Evolutionary conservation across 1,284 basidiomycete species (phyloP).

Genomic region (Leccinum fuscescens): DNA sequence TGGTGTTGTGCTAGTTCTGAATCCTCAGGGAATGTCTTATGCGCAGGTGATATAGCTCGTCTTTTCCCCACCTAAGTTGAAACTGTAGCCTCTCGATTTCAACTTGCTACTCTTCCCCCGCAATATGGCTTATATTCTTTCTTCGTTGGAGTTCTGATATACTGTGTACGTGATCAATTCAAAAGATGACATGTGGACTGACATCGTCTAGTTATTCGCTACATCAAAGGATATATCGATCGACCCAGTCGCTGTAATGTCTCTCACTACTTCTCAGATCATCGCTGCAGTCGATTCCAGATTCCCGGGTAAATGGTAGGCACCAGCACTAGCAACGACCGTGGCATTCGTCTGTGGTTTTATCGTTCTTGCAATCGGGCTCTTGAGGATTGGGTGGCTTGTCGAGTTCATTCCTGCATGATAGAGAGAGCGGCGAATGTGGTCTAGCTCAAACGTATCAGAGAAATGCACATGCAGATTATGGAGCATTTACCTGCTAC

Average conservation of each 20-base stretch:
- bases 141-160: slow-evolving; percentile 84
- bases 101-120: slow-evolving; percentile 82
- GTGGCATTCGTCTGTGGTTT: slow-evolving; percentile 92
- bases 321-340: slow-evolving; percentile 80
- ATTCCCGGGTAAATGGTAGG: slow-evolving; percentile 55
- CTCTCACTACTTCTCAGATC: slow-evolving; percentile 83
- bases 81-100: slow-evolving; percentile 7
- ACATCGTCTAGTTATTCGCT: slow-evolving; percentile 68
- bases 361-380: slow-evolving; percentile 88
- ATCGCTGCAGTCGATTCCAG: slow-evolving; percentile 61
- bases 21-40: slow-evolving; percentile 84
- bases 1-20: slow-evolving; percentile 77
- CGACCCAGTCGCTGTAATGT: slow-evolving; percentile 97
- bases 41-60: slow-evolving; percentile 49
- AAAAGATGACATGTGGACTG: slow-evolving; percentile 10
- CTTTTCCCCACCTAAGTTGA: background rate
- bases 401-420: slow-evolving; percentile 88
- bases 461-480: accelerated
- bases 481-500: too few relatives aligned
- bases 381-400: slow-evolving; percentile 92
- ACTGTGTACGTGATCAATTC: slow-evolving; percentile 58
- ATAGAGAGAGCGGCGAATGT: too few relatives aligned
- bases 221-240: slow-evolving; percentile 96
- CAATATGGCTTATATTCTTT: slow-evolving; percentile 96
- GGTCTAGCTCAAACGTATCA: too few relatives aligned